phyloP scores from a whole-genome alignment of 2,329 filamentous ascomycete genomes.

The Phialemoniopsis sp. region DNA sequence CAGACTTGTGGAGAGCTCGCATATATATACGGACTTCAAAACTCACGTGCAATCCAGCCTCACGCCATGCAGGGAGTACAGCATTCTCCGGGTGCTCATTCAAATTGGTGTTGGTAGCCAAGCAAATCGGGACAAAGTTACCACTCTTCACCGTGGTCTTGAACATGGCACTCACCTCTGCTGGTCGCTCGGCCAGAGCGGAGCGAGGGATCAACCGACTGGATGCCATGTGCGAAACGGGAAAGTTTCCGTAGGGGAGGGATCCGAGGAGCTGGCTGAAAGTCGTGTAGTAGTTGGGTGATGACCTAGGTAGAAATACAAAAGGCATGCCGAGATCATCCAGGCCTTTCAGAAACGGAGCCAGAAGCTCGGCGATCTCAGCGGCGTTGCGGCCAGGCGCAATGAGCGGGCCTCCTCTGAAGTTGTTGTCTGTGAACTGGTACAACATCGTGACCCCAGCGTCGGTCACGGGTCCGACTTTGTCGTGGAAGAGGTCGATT shows the following conservation, averaged over 20 bases:
- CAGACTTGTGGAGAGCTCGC: no score
- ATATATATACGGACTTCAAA: no score
- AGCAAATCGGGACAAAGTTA: no score
- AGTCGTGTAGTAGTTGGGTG: not conserved
- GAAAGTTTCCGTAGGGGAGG: no score
- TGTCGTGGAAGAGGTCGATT: not conserved
- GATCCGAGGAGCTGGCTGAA: conserved; percentile 1
- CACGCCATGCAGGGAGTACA: conserved; percentile 23
- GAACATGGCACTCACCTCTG: no score
- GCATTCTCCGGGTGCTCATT: conserved; percentile 16
- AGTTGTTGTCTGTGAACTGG: not conserved
- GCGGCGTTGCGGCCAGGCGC: not conserved
- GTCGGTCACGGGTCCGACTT: not conserved
- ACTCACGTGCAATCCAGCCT: no score
- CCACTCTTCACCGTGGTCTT: no score
- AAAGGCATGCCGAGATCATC: not conserved
- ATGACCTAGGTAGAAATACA: not conserved
- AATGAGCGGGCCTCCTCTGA: not conserved
- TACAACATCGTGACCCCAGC: not conserved
- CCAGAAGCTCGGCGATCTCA: not conserved
- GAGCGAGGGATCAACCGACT: no score
- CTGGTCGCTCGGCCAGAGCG: no score
- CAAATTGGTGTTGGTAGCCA: no score
- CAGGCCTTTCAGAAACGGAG: not conserved
- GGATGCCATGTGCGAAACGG: no score